Evolutionary conservation across 2,329 filamentous ascomycete species (phyloP), one percentile per base, ranked within the genome.

Genomic region (Diaporthe ilicicola): DNA sequence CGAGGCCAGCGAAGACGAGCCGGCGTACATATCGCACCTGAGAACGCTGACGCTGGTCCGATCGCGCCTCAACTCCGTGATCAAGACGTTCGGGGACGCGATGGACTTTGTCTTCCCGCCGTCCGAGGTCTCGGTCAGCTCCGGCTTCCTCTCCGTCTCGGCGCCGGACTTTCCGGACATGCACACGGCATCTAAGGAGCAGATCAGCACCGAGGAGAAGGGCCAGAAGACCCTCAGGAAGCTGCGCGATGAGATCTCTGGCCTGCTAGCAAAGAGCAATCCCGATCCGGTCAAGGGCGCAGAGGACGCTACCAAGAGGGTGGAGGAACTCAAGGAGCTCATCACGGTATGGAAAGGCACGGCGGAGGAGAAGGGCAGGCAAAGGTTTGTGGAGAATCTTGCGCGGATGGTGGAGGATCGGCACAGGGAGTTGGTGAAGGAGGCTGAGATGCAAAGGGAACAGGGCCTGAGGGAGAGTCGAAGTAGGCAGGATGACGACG

Each of bases 21-120:
- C 92, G 1, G 83, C 86, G 39, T 94, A 92, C 80, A 92, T 98
- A 74, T 88, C 88, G 65, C 92, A 94, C 74, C 86, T 99, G 69
- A 93, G 93, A 75, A 97, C 92, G 17, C 86, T 99, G 46, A 93
- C 92, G 4, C 88, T 92, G 51, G 94, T 98, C 34, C 93, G 95
- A 64, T 84, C 89, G 1, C 92, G 94, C n/a, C 87, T 99, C 19
- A 95, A 98, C 74, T 88, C 91, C 1, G 95, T 98, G 29, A 94
- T 98, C 77, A 93, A 93, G 80, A 92, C 92, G 1, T 99, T 99
- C 80, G 95, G 95, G 50, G 92, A 97, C 76, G 95, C 96, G 39
- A 97, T 98, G 93, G 92, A 97, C 76, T 98, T 97, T 87, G 92
- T 94, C 1, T 90, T 98, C 62, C 94, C 95, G 0, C 95, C 95